Evolutionary conservation across 2,329 filamentous ascomycete genomes (phyloP), one percentile per base, ranked within the genome.

Genomic region (Aspergillus puulaauensis): DNA sequence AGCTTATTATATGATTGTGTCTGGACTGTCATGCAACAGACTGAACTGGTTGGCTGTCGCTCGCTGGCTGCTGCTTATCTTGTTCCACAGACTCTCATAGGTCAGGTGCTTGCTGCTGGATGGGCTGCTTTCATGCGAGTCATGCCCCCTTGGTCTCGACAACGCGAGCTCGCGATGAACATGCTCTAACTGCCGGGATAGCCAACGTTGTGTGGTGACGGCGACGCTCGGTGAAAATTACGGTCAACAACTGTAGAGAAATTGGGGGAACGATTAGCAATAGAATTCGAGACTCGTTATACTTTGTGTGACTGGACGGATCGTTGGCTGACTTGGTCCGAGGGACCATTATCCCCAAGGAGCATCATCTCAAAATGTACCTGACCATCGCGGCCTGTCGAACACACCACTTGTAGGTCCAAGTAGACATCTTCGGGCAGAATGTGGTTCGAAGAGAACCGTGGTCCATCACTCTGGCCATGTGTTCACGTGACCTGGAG

Each of bases 401-500:
- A 37, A 37, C 35, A n/a, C 23, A 27, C 11, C 15, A 27, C 14
- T 44, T 6, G n/a, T 45, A 45, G n/a, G 24, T 17, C 24, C 44
- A 47, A 47, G 24, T 47, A 47, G 19, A 37, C 35, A 15, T 37
- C 15, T 9, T n/a, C 4, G 11, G 15, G 15, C 9, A 19, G 27
- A 37, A 35, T 9, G 15, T 15, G 6, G 17, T 35, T 48, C n/a
- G 7, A 37, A 48, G n/a, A n/a, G 15, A 48, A 31, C n/a, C n/a
- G 14, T 35, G 27, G 31, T 31, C n/a, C 17, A 12, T 21, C 40
- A 21, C 40, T 43, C 2, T 21, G 21, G 24, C 17, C 44, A 37
- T 57, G 3, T 24, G 27, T 3, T 11, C 68, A 70, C 68, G 68
- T 70, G 68, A 65, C 31, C 3, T 2, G 7, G 1, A 35, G 43